These are phyloP conservation scores for Epichloe elymi DNA, from an alignment of 2,329 filamentous ascomycete species.

Conservation along the genomic window DNA sequence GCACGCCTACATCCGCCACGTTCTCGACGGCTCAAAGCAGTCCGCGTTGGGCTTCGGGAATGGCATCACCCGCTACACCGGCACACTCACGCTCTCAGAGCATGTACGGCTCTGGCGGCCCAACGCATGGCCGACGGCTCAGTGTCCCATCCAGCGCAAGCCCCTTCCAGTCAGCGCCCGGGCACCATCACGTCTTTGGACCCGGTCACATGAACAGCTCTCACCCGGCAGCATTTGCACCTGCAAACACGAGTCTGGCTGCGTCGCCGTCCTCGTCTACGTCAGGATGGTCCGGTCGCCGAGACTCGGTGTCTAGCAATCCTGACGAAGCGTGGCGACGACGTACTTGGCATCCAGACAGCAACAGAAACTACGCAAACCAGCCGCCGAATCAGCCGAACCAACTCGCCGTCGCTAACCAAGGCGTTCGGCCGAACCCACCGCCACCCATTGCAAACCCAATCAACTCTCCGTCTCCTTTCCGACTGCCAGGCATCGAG, in stretches of 20 bases:
- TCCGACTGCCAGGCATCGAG: constrained; percentile 78
- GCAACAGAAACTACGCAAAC: constrained; percentile 48
- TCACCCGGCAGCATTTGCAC: constrained; percentile 39
- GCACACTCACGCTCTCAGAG: constrained; percentile 56
- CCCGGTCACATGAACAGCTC: constrained; percentile 42
- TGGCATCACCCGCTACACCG: constrained; percentile 63
- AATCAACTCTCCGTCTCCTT: constrained; percentile 39
- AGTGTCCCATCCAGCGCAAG: constrained; percentile 69
- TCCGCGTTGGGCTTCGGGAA: constrained; percentile 55
- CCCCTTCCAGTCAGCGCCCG: constrained; percentile 57
- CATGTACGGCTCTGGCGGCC: constrained; percentile 52
- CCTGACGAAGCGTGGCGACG: constrained; percentile 68
- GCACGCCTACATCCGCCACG: constrained; percentile 72
- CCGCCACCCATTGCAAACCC: constrained; percentile 34
- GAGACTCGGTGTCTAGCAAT: constrained; percentile 49
- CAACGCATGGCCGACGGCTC: constrained; percentile 58
- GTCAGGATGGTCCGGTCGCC: constrained; percentile 43
- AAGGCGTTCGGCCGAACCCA: constrained; percentile 44
- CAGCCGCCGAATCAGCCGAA: constrained; percentile 44
- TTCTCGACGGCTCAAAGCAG: constrained; percentile 68
- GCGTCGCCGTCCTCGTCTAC: constrained; percentile 53
- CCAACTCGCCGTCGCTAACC: constrained; percentile 64
- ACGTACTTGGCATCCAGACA: constrained; percentile 84
- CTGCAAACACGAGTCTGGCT: constrained; percentile 45
- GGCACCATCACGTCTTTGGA: constrained; percentile 41